phyloP scores from a whole-genome alignment of 495 filamentous ascomycete genomes.

The Talaromyces stipitatus region DNA sequence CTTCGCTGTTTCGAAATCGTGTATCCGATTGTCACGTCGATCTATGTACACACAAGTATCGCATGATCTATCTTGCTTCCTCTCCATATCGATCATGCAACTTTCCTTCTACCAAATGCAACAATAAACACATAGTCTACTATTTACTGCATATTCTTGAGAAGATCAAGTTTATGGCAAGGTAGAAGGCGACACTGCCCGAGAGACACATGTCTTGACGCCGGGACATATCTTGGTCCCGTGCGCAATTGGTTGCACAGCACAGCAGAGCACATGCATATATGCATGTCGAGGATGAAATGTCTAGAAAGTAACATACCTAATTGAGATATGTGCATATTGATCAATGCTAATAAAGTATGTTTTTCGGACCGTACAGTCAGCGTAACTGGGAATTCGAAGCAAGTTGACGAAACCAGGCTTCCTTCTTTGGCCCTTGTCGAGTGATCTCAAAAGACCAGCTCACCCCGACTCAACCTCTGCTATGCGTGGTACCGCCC shows the following conservation, averaged over 20 bases:
- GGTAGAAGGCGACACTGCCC: not conserved
- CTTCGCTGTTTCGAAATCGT: too few species aligned
- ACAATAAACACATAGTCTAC: not conserved
- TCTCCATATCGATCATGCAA: not conserved
- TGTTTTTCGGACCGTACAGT: too few species aligned
- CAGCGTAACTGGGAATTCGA: too few species aligned
- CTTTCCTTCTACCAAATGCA: not conserved
- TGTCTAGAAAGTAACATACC: too few species aligned
- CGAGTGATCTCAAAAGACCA: too few species aligned
- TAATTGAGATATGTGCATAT: not conserved
- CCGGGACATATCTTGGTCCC: not conserved
- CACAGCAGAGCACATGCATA: not conserved
- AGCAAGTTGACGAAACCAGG: too few species aligned
- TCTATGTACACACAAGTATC: not conserved
- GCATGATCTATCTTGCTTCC: not conserved
- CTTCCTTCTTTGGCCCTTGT: too few species aligned
- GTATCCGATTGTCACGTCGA: too few species aligned
- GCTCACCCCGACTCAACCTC: not conserved
- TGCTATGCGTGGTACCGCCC: slow-evolving; percentile 52
- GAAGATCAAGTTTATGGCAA: not conserved
- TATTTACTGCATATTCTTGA: not conserved
- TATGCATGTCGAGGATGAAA: not conserved
- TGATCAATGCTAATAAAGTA: not conserved
- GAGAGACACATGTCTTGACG: not conserved
- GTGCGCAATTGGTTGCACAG: not conserved